Conservation (phyloP, 176 grass and related monocot species). For the Carex scoparia region DNA sequence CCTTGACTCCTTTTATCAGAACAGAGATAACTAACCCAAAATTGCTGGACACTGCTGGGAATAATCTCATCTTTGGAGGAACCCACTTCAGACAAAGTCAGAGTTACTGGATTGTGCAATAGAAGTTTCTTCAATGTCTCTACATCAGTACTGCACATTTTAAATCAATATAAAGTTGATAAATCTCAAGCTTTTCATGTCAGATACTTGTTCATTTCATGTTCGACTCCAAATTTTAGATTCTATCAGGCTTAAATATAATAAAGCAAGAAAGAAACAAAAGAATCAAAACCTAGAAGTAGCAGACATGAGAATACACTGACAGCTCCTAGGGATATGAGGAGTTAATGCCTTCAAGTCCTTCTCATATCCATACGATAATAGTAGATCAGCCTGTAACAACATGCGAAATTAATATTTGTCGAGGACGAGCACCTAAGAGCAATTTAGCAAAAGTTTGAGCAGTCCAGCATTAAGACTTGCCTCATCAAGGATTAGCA, state of each 20-base stretch:
- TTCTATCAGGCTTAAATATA: not conserved
- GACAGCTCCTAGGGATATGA: slow-evolving; percentile 84
- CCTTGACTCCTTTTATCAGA: not conserved
- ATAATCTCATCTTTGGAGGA: slow-evolving; percentile 59
- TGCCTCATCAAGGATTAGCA: slow-evolving; percentile 96
- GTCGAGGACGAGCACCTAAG: not conserved
- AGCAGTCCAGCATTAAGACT: slow-evolving; percentile 3
- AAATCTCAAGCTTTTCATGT: not conserved
- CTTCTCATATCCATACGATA: slow-evolving; percentile 90
- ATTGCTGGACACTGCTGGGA: slow-evolving; percentile 81
- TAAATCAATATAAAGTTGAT: slow-evolving; percentile 3
- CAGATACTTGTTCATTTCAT: not conserved
- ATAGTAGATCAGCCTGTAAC: slow-evolving; percentile 85
- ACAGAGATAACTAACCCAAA: slow-evolving; percentile 45
- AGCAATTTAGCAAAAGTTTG: not conserved
- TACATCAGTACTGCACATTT: slow-evolving; percentile 56
- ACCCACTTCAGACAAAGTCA: slow-evolving; percentile 84
- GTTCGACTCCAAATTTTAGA: not conserved
- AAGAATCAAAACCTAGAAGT: slow-evolving; percentile 67
- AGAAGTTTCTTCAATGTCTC: slow-evolving; percentile 89
- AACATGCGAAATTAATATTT: slow-evolving; percentile 36
- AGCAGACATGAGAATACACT: slow-evolving; percentile 94
- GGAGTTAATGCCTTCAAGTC: slow-evolving; percentile 69
- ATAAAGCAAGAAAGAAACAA: slow-evolving; percentile 9
- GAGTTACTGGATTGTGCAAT: slow-evolving; percentile 77